These are phyloP conservation scores for Hansfordia pulvinata DNA, from an alignment of 2,329 filamentous ascomycete species.

Conservation along the genomic window DNA sequence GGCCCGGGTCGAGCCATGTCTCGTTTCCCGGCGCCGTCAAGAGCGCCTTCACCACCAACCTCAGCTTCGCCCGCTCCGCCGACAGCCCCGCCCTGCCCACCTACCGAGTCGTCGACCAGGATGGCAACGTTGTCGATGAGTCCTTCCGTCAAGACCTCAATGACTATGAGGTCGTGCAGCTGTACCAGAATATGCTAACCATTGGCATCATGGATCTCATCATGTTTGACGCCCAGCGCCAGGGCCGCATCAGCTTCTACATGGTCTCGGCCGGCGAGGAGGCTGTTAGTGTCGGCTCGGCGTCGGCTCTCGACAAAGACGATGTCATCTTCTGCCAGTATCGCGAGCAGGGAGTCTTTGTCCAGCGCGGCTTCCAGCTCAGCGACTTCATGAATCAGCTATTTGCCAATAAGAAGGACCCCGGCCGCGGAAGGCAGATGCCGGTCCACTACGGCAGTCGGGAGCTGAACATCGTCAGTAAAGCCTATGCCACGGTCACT, in stretches of 20 bases:
- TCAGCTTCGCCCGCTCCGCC: conserved; percentile 65
- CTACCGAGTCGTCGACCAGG: conserved; percentile 82
- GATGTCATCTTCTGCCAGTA: conserved; percentile 95
- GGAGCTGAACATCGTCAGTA: conserved; percentile 65
- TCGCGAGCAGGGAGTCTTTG: conserved; percentile 81
- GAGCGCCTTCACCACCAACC: conserved; percentile 73
- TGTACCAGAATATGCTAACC: conserved; percentile 53
- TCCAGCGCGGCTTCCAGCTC: conserved; percentile 75
- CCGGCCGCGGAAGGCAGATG: conserved; percentile 82
- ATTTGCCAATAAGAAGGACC: conserved; percentile 74
- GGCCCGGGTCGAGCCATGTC: conserved; percentile 39
- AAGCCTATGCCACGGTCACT: conserved; percentile 1
- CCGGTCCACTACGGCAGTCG: conserved; percentile 88
- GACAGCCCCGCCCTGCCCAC: conserved; percentile 69
- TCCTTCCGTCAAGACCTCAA: conserved; percentile 54
- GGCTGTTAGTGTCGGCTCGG: conserved; percentile 81
- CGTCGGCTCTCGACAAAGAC: conserved; percentile 66
- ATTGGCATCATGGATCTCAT: conserved; percentile 85
- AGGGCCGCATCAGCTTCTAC: conserved; percentile 91
- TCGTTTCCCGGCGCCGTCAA: conserved; percentile 93
- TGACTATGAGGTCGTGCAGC: conserved; percentile 44
- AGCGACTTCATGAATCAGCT: conserved; percentile 92
- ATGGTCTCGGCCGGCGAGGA: conserved; percentile 95
- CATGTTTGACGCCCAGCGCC: conserved; percentile 95
- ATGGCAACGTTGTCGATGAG: conserved; percentile 71